Percentiles rank a stretch among this genome's conserved stretches.
Conservation (phyloP, 1,284 basidiomycete species). For the Mycosarcoma maydis region DNA sequence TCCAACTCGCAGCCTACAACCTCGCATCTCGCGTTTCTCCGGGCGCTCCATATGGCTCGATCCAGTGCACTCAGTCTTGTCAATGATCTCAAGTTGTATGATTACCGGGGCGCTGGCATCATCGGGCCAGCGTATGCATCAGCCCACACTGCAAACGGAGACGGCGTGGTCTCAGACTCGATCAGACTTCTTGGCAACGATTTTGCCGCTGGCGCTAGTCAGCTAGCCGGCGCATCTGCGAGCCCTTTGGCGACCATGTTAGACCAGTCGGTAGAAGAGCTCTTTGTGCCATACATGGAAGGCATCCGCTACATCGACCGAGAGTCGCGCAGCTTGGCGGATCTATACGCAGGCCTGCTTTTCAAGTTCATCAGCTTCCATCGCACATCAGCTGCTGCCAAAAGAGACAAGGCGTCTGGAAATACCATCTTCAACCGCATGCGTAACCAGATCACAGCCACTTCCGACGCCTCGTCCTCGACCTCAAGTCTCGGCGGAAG, state of each 20-base stretch:
- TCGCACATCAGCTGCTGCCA: slow-evolving; percentile 65
- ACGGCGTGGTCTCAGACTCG: slow-evolving; percentile 10
- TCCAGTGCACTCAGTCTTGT: slow-evolving; percentile 81
- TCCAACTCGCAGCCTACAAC: slow-evolving; percentile 10
- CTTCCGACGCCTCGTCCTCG: slow-evolving; percentile 70
- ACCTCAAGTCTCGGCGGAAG: slow-evolving; percentile 21
- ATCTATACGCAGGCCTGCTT: slow-evolving; percentile 82
- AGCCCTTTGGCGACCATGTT: slow-evolving; percentile 75
- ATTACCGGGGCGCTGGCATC: slow-evolving; percentile 72
- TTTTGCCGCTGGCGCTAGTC: slow-evolving; percentile 33
- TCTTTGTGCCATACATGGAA: slow-evolving; percentile 90
- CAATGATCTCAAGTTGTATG: slow-evolving; percentile 91
- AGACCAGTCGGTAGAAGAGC: slow-evolving; percentile 92
- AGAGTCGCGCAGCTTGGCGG: slow-evolving; percentile 85
- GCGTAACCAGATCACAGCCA: slow-evolving; percentile 86
- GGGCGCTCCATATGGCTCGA: slow-evolving; percentile 88
- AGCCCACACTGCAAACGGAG: slow-evolving; percentile 2
- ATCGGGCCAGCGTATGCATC: slow-evolving; percentile 23
- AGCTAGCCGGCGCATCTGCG: slow-evolving; percentile 44
- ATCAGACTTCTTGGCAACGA: slow-evolving; percentile 37
- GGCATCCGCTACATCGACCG: slow-evolving; percentile 89
- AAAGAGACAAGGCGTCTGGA: slow-evolving; percentile 68
- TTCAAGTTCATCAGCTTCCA: slow-evolving; percentile 86
- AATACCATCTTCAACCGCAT: slow-evolving; percentile 84
- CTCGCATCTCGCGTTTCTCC: slow-evolving; percentile 79